These are phyloP conservation scores for Microbotryum saponariae DNA, from an alignment of 1,284 basidiomycete species.

Conservation along the genomic window DNA sequence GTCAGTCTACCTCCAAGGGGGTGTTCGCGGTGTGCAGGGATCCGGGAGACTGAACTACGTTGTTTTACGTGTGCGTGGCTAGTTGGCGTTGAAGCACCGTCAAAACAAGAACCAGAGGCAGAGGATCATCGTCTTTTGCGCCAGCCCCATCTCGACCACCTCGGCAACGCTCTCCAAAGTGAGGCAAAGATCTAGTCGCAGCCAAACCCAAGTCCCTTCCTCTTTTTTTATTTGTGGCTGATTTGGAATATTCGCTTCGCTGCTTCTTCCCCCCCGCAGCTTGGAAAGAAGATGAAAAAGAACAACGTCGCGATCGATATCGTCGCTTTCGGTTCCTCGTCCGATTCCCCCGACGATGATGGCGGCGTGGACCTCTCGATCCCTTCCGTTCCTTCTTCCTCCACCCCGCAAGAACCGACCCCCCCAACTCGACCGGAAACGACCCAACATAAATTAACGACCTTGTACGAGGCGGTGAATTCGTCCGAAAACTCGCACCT, in stretches of 20 bases:
- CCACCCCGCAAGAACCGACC: not conserved
- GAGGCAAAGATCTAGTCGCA: not conserved
- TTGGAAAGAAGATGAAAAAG: conserved; percentile 98
- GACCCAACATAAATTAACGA: conserved; percentile 54
- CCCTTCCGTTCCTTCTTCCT: conserved; percentile 9
- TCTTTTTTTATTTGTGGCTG: not conserved
- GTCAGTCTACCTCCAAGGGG: conserved; percentile 16
- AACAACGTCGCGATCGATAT: conserved; percentile 97
- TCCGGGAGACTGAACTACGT: not conserved
- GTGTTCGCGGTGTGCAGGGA: too few relatives aligned
- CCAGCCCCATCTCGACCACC: conserved; percentile 60
- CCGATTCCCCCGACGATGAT: conserved; percentile 45
- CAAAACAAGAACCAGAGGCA: conserved; percentile 98
- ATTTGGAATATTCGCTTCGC: not conserved
- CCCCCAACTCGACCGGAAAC: conserved; percentile 11
- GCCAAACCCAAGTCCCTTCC: not conserved
- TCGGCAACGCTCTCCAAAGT: conserved; percentile 33
- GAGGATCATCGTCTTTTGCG: conserved; percentile 87
- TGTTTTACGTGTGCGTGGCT: not conserved
- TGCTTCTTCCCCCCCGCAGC: conserved; percentile 42
- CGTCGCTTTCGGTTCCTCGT: conserved; percentile 57
- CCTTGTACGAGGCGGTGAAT: conserved; percentile 68
- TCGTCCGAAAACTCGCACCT: conserved; percentile 78
- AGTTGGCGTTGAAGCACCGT: conserved; percentile 88
- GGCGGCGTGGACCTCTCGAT: conserved; percentile 33